A percentile compares a stretch with the other conserved stretches of the same genome.
Conservation (phyloP, 129 eudicot genomes). For the Ambrosia artemisiifolia region DNA sequence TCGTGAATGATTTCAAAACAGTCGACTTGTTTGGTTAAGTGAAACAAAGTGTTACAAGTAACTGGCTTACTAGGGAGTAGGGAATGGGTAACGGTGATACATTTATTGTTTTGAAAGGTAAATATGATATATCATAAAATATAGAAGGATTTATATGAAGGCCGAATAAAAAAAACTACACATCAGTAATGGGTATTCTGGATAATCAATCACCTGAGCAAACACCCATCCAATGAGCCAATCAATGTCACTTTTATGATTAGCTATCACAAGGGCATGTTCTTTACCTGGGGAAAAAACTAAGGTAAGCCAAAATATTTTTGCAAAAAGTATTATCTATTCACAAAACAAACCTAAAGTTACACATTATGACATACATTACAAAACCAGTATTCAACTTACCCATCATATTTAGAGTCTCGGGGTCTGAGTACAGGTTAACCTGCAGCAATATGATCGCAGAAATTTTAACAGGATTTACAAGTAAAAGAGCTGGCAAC, state of each 20-base stretch:
- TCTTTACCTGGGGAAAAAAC: conserved; percentile 69
- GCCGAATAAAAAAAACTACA: neutral
- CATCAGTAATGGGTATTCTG: neutral
- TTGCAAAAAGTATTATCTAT: conserved; percentile 5
- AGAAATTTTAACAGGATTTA: neutral
- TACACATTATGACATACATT: conserved; percentile 13
- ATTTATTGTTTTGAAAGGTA: neutral
- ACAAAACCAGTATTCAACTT: conserved; percentile 27
- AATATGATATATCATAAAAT: neutral
- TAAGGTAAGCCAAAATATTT: neutral
- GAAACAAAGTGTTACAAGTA: neutral
- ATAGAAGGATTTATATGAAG: neutral
- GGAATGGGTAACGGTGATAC: neutral
- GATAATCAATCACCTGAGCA: conserved; percentile 63
- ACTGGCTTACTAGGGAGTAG: neutral
- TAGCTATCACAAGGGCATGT: conserved; percentile 81
- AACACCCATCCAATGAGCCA: conserved; percentile 99
- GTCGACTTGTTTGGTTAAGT: too few species aligned
- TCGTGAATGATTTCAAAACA: neutral
- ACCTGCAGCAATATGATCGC: conserved; percentile 50
- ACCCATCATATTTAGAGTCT: conserved; percentile 77
- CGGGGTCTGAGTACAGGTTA: conserved; percentile 63
- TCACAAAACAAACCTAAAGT: neutral
- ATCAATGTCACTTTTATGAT: conserved; percentile 94
- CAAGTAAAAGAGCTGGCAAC: neutral